These are phyloP conservation scores for Erythrobasidium hasegawianum DNA, from an alignment of 1,284 basidiomycete genomes.

Conservation along the genomic window DNA sequence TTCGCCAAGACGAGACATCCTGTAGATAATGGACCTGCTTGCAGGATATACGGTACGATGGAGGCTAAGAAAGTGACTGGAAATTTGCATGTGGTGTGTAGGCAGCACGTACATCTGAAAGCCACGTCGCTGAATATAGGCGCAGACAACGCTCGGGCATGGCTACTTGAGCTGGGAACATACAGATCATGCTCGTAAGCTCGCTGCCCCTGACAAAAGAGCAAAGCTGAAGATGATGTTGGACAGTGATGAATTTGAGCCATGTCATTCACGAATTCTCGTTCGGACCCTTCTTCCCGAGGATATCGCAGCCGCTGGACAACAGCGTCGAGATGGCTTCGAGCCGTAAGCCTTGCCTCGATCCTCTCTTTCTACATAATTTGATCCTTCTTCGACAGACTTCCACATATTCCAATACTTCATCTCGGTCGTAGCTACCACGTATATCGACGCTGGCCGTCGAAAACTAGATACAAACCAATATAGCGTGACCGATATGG, in stretches of 20 bases:
- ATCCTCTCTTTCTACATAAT: too few relatives aligned
- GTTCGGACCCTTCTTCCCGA: slow-evolving; percentile 93
- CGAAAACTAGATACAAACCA: slow-evolving; percentile 68
- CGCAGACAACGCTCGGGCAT: slow-evolving; percentile 78
- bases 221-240: not conserved
- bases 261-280: slow-evolving; percentile 96
- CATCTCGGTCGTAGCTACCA: slow-evolving; percentile 89
- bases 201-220: too few relatives aligned
- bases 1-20: slow-evolving; percentile 47
- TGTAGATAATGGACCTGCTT: slow-evolving; percentile 47
- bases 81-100: slow-evolving; percentile 50
- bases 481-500: slow-evolving; percentile 94
- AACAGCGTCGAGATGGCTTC: slow-evolving; percentile 71
- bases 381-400: too few relatives aligned
- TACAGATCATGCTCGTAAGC: slow-evolving; percentile 74
- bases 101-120: not conserved
- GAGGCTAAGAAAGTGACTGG: slow-evolving; percentile 84
- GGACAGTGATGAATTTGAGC: slow-evolving; percentile 91
- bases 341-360: slow-evolving; percentile 63
- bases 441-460: slow-evolving; percentile 71
- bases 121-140: not conserved
- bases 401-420: slow-evolving; percentile 94
- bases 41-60: slow-evolving; percentile 70
- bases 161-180: slow-evolving; percentile 84
- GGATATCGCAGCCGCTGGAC: slow-evolving; percentile 90